Evolutionary conservation across 1,284 basidiomycete species (phyloP), one percentile per base, ranked within the genome.

Genomic region (Ganoderma lucidum): DNA sequence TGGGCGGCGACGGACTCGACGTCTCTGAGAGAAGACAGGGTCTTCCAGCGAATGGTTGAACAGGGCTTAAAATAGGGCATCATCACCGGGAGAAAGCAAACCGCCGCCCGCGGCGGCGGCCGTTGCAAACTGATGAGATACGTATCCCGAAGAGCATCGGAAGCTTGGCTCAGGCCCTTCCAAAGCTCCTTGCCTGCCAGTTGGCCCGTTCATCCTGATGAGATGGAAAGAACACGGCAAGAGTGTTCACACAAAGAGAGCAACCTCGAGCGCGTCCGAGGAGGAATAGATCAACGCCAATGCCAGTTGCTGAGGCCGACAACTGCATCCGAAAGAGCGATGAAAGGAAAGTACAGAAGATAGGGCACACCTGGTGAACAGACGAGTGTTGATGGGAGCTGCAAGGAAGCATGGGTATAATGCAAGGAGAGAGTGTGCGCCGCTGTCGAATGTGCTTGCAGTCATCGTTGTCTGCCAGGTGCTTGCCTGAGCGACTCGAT

Each of bases 151-250:
- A 37, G 55, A 58, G 55, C 55, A 58, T 14, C 35, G 35, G 35
- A 35, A 35, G 14, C 55, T 19, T 37, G 32, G 32, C 17, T 37
- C 6, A 17, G 35, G 55, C 15, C 15, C 8, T 58, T 32, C 32
- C 55, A 15, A 58, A 37, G 55, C 3, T 37, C 35, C 55, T 17
- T 32, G 3, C 45, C 55, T 37, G 8, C 55, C 30, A 56, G 30
- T 45, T 28, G 62, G 44, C 17, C 55, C 35, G 15, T 56, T 19
- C 19, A 19, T 59, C 45, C 9, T 9, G 19, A n/a, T 48, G 44
- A n/a, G 44, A 10, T 30, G 15, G 35, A 12, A 37, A 37, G 55
- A 58, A 58, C 61, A 44, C 32, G 65, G 42, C 17, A 70, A 14
- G 30, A 70, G 28, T 58, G n/a, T 23, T n/a, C 45, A 48, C 45